Base-by-base conservation (phyloP, 2,329 filamentous ascomycete species). In the Apiospora arundinis region DNA sequence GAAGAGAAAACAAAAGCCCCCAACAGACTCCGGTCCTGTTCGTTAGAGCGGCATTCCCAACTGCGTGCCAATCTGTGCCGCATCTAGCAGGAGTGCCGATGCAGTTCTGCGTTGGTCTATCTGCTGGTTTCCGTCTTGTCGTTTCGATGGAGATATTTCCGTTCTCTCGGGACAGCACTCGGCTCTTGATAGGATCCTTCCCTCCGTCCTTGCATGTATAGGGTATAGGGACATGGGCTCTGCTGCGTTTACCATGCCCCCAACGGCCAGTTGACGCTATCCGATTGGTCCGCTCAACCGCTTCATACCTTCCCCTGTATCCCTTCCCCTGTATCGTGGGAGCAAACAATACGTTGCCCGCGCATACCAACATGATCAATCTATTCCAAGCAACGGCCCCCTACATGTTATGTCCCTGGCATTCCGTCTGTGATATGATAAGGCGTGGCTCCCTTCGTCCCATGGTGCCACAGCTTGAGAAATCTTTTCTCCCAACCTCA, bases 11-110 rank as follows among this genome's bases (percentile, higher is more conserved):
- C 42, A 44, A 44, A 12, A 44, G 14, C n/a, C n/a, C n/a, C n/a
- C n/a, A n/a, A n/a, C 16, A 32, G 18, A 32, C 6, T 56, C 16
- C 21, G 32, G 3, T 32, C 28, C 8, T 37, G 21, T 63, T 63
- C 56, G 32, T n/a, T 37, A 21, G 28, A 60, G 40, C 56, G 56
- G 3, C 18, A 9, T 4, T 28, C 56, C 28, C 56, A 40, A 40
- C 32, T 40, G 32, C 9, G 9, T 21, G 28, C 32, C 56, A n/a
- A 63, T 40, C 56, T 32, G 40, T 23, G 18, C 56, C 56, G 18
- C 32, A 63, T 63, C 28, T 18, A 63, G 56, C 18, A 63, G 28
- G 37, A n/a, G 37, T 40, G 56, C 56, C 56, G 56, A 63, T 63
- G 56, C 56, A 63, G 32, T 63, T 40, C 32, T 63, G 56, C 56